Evolutionary conservation across 208 protist species (phyloP), one percentile per base, ranked within the genome.

Genomic region (Trypanosoma vivax): DNA sequence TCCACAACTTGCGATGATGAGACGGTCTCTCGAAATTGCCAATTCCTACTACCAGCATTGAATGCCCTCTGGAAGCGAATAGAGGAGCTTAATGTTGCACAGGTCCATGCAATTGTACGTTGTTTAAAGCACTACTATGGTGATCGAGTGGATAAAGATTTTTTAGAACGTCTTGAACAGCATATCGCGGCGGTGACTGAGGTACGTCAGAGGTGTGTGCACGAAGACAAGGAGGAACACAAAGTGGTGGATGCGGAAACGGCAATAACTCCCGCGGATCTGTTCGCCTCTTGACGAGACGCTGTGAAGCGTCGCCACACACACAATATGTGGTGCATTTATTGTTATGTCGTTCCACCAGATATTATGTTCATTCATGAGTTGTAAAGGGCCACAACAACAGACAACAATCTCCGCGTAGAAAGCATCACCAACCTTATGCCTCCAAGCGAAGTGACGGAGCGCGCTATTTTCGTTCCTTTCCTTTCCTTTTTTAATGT

Each of bases 61-160:
- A 75, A 76, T 48, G 79, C 79, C 25, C 54, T 92, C 21, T 92
- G 84, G 84, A 45, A 62, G 14, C 73, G 84, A 38, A 70, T 63
- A 21, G 84, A 92, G 14, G 84, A 92, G 53, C 55, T 88, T 5
- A 11, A 48, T 10, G 16, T 24, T 14, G 13, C 21, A 19, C 79
- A 92, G 4, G 50, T 88, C 11, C 39, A 78, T 43, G 84, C 79
- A 1, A 13, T 92, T 28, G 43, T 78, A 43, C 76, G 79, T 9
- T 92, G 80, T 54, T 40, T 92, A 30, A 40, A 51, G 6, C 54
- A 73, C 46, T 83, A 79, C 45, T 86, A 75, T 47, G 71, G 72
- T 2, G 64, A 72, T 5, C 54, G 62, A 18, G 66, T 88, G 2
- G 84, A 92, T 47, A 34, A 13, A 5, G 84, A 92, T 50, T 92